phyloP scores from a whole-genome alignment of 2,329 filamentous ascomycete species.

The Emmonsiellopsis sp. region DNA sequence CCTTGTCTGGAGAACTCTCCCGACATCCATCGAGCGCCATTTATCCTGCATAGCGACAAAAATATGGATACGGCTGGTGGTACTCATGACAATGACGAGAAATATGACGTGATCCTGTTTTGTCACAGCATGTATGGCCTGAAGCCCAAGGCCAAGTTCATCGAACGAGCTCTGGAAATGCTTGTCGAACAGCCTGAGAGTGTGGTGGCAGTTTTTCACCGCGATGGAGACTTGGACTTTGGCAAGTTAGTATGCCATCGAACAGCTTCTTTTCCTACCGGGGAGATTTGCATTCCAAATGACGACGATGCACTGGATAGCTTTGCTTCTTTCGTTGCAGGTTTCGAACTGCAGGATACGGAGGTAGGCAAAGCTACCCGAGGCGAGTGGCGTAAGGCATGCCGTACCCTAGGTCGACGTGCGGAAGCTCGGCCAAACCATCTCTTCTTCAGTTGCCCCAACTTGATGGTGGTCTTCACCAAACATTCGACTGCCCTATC shows the following conservation, averaged over 20 bases:
- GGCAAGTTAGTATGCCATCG: conserved; percentile 41
- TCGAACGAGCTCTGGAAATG: conserved; percentile 41
- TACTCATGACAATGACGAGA: conserved; percentile 21
- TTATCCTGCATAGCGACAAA: conserved; percentile 25
- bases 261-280: conserved; percentile 40
- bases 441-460: conserved; percentile 42
- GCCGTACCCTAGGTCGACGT: conserved; percentile 38
- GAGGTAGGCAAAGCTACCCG: conserved; percentile 24
- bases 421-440: conserved; percentile 28
- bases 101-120: conserved; percentile 50
- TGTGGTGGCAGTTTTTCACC: conserved; percentile 49
- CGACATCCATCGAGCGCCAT: conserved; percentile 32
- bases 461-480: conserved; percentile 45
- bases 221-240: conserved; percentile 35
- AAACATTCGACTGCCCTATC: conserved; percentile 35
- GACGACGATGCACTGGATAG: conserved; percentile 38
- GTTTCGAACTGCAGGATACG: conserved; percentile 30
- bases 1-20: conserved; percentile 33
- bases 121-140: conserved; percentile 59
- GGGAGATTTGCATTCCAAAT: conserved; percentile 36
- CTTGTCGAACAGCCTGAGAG: conserved; percentile 32
- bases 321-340: conserved; percentile 48
- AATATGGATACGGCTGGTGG: conserved; percentile 11
- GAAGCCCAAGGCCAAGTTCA: conserved; percentile 37
- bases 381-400: conserved; percentile 43